Conservation (phyloP, 2,329 filamentous ascomycete genomes). For the Cladophialophora bantiana region DNA sequence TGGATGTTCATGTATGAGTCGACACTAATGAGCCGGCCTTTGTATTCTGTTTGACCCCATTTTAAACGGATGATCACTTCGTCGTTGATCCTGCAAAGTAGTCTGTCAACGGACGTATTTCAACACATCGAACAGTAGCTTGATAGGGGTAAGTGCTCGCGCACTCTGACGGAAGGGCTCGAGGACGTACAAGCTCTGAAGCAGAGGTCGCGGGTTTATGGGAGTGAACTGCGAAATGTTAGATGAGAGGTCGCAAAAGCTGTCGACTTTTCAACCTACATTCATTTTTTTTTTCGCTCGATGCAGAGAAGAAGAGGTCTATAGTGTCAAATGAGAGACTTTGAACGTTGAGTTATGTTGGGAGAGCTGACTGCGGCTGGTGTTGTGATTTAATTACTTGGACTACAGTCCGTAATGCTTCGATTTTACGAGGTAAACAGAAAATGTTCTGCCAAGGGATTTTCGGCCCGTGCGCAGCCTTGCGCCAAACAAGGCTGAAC, state of each 20-base stretch:
- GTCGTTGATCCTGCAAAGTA: conserved; percentile 74
- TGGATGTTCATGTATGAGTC: conserved; percentile 99
- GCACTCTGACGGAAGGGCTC: background rate
- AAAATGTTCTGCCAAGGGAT: conserved; percentile 2
- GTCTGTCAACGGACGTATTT: conserved; percentile 9
- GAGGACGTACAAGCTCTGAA: conserved; percentile 80
- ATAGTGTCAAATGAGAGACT: background rate
- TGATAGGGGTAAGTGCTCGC: background rate
- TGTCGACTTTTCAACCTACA: conserved; percentile 41
- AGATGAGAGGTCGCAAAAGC: conserved; percentile 31
- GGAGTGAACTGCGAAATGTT: conserved; percentile 73
- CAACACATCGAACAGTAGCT: background rate
- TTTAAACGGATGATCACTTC: conserved; percentile 91
- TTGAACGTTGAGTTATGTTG: background rate
- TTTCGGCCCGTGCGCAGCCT: background rate
- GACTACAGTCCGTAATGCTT: background rate
- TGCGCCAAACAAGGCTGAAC: conserved; percentile 2
- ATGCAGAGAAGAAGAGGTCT: background rate
- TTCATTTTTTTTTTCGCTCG: conserved; percentile 48
- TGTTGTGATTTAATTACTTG: background rate
- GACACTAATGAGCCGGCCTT: conserved; percentile 87
- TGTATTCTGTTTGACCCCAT: conserved; percentile 98
- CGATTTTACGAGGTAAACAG: background rate
- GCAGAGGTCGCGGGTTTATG: conserved; percentile 94
- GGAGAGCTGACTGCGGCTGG: background rate